Percentiles rank a stretch among this genome's conserved stretches.
These are phyloP conservation scores for Fraxinus greggii DNA, from an alignment of 305 asterid genomes.

Conservation along the genomic window DNA sequence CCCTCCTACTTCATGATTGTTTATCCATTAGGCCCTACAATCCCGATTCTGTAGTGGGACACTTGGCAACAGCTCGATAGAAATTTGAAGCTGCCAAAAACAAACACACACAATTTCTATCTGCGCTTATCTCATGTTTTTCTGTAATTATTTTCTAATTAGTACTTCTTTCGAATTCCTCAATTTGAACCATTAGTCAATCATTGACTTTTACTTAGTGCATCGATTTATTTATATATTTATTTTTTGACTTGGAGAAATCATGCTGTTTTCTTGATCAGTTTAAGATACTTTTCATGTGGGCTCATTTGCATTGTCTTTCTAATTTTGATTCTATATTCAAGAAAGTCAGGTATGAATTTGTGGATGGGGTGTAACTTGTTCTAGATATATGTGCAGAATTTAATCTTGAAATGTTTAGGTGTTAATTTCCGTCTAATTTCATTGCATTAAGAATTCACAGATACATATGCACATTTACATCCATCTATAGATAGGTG, in stretches of 20 bases:
- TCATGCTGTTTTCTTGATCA: neutral
- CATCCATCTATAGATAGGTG: slow-evolving; percentile 19
- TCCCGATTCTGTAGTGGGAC: neutral
- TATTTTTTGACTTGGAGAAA: neutral
- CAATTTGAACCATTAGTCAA: neutral
- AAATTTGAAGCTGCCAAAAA: neutral
- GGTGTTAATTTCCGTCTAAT: neutral
- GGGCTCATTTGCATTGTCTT: neutral
- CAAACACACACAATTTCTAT: neutral
- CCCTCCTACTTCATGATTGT: slow-evolving; percentile 38
- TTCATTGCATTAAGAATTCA: slow-evolving; percentile 5
- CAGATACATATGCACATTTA: slow-evolving; percentile 3
- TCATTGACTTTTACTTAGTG: neutral
- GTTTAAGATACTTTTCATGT: neutral
- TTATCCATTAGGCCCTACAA: slow-evolving; percentile 37
- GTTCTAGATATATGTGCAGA: neutral
- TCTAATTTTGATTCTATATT: neutral
- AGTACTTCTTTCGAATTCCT: neutral
- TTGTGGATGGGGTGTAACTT: neutral
- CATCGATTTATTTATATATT: no score
- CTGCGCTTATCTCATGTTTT: neutral
- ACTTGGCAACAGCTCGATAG: neutral
- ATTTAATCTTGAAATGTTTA: neutral
- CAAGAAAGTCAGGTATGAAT: neutral
- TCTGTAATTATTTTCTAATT: neutral